Conservation (phyloP, 306 rosid species). For the Trifolium subterraneum region DNA sequence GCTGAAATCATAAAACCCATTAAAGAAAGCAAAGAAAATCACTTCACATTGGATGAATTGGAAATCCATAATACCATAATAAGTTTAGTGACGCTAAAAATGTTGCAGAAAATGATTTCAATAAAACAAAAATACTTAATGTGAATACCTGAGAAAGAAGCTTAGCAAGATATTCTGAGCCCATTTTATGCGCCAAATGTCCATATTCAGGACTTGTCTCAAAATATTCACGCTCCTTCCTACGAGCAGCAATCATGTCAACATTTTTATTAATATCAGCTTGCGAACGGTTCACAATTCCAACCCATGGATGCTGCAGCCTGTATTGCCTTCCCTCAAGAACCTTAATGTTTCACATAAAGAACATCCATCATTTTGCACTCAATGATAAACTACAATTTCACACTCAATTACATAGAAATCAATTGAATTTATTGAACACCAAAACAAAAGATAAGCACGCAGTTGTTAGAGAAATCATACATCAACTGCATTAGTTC, state of each 20-base stretch:
- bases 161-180: constrained; percentile 96
- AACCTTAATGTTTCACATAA: constrained; percentile 68
- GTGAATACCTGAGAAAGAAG: constrained; percentile 85
- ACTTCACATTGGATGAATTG: constrained; percentile 17
- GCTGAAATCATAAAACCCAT: constrained; percentile 58
- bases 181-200: constrained; percentile 96
- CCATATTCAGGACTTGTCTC: constrained; percentile 98
- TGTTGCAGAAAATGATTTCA: constrained; percentile 21
- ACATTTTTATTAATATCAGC: constrained; percentile 94
- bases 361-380: constrained; percentile 36
- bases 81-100: constrained; percentile 9
- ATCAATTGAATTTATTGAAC: constrained; percentile 29
- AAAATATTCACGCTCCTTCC: constrained; percentile 89
- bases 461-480: constrained; percentile 42
- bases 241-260: constrained; percentile 94
- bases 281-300: constrained; percentile 98
- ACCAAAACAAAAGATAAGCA: constrained; percentile 37
- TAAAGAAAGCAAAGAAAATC: constrained; percentile 37
- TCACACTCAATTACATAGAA: constrained; percentile 33
- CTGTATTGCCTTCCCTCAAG: constrained; percentile 92
- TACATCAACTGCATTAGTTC: constrained; percentile 97
- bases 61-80: constrained; percentile 11
- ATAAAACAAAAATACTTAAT: constrained; percentile 20
- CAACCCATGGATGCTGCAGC: constrained; percentile 99
- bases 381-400: constrained; percentile 11